Conservation (phyloP, 257 asterid genomes). For the Fraxinus quadrangulata region DNA sequence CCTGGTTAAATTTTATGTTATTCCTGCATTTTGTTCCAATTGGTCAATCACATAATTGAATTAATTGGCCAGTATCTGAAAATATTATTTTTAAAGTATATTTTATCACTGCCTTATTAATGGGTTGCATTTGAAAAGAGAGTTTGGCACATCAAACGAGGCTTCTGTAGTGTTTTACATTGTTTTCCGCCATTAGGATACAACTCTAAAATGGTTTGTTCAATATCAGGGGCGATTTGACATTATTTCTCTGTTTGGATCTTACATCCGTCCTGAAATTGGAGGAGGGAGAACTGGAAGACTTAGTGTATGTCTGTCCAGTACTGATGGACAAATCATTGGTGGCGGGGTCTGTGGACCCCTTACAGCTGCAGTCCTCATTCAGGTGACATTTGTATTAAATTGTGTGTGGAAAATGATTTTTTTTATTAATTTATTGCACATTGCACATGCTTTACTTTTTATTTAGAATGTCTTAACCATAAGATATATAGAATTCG, state of each 20-base stretch:
- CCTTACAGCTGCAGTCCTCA: conserved; percentile 60
- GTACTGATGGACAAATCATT: conserved; percentile 59
- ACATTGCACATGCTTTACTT: no score
- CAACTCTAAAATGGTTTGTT: not conserved
- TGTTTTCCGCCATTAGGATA: not conserved
- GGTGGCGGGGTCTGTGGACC: conserved; percentile 73
- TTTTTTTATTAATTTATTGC: not conserved
- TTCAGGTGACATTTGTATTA: conserved; percentile 42
- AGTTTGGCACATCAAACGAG: not conserved
- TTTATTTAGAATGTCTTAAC: no score
- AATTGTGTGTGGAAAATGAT: not conserved
- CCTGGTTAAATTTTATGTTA: not conserved
- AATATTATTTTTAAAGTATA: not conserved
- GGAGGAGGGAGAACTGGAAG: conserved; percentile 67
- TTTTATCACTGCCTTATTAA: not conserved
- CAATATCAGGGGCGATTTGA: conserved; percentile 57
- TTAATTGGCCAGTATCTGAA: not conserved
- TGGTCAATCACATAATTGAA: not conserved
- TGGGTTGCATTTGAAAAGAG: not conserved
- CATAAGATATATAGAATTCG: no score
- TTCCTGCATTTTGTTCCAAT: not conserved
- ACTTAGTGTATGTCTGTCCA: conserved; percentile 54
- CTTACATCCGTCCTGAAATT: conserved; percentile 50
- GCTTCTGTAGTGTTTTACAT: not conserved
- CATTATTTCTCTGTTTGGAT: conserved; percentile 61